These are phyloP conservation scores for Plasmodium cynomolgi DNA, from an alignment of 169 alveolate genomes.

Conservation along the genomic window DNA sequence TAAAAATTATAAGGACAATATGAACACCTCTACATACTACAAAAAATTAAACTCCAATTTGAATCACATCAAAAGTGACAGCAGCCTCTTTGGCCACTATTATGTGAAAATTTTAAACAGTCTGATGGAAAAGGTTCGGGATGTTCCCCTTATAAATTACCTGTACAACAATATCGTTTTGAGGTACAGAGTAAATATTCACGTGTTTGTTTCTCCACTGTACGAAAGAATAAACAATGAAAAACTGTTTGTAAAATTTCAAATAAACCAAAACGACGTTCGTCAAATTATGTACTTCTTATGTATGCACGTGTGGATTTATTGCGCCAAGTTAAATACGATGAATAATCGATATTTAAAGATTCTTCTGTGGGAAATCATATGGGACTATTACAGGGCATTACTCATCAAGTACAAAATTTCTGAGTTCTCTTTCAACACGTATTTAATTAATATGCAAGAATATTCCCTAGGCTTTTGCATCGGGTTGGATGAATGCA, in stretches of 20 bases:
- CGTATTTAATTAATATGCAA: conserved; percentile 60
- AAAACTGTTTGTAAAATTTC: conserved; percentile 14
- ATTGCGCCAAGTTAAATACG: conserved; percentile 50
- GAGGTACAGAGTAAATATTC: conserved; percentile 29
- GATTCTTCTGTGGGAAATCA: conserved; percentile 58
- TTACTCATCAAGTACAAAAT: conserved; percentile 63
- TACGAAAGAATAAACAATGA: conserved; percentile 70
- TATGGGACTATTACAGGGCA: conserved; percentile 75
- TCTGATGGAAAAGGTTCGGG: conserved; percentile 13
- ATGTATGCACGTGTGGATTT: conserved; percentile 75
- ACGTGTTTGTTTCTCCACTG: conserved; percentile 59
- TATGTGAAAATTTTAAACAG: conserved; percentile 39
- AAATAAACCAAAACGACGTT: conserved; percentile 40
- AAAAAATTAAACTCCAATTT: conserved; percentile 34
- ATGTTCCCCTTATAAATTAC: conserved; percentile 43
- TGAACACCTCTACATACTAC: conserved; percentile 44
- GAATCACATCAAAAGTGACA: conserved; percentile 19
- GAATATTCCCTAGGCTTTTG: conserved; percentile 73
- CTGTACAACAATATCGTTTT: conserved; percentile 31
- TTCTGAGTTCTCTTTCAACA: conserved; percentile 59
- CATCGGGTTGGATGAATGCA: conserved; percentile 68
- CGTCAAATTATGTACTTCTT: conserved; percentile 66
- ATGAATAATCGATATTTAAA: conserved; percentile 44
- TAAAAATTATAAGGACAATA: conserved; percentile 44
- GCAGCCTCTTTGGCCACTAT: not conserved